Evolutionary conservation across 345 rosid species (phyloP), one percentile per base, ranked within the genome.

Genomic region (Citrus medica): DNA sequence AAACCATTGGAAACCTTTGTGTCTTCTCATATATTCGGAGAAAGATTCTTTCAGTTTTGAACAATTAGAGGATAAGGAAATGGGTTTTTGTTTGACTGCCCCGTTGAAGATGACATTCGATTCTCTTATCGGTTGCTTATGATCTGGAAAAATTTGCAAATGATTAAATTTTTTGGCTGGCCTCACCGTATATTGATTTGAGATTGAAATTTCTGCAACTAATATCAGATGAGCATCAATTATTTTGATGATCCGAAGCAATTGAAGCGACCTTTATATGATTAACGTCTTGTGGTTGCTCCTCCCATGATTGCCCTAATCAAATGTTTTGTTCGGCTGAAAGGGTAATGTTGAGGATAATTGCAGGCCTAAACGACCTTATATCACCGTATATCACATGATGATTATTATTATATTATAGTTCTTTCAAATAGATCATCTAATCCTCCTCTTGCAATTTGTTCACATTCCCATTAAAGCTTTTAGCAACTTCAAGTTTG

Each of bases 61-160:
- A 67, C 37, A 48, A 53, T 77, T 67, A 37, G 42, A 30, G 70
- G 38, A 79, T 71, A 71, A n/a, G 28, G 65, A 58, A 24, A 58
- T 33, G 51, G 42, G 60, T 27, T 82, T 81, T 82, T 67, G 78
- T 33, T 48, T 67, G 46, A 19, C 68, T 38, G 38, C 35, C 59
- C 61, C 8, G 22, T 60, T 58, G 30, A 78, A 37, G 46, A 42
- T 73, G 46, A 48, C 53, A 65, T 32, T 65, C 37, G 53, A 14
- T 64, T 46, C 22, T 9, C 46, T 42, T 69, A 9, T 63, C 6
- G 5, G 30, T 27, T 48, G 27, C 37, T 10, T 53, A 7, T 63
- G 40, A 28, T 46, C 13, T 28, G 55, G 12, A 6, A 22, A 67
- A 64, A 6, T 21, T 63, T 28, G 78, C 69, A 28, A 28, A 28